Percentiles rank a stretch among this genome's conserved stretches.
Conservation (phyloP, 257 asterid genomes). For the Solanum chmielewskii region DNA sequence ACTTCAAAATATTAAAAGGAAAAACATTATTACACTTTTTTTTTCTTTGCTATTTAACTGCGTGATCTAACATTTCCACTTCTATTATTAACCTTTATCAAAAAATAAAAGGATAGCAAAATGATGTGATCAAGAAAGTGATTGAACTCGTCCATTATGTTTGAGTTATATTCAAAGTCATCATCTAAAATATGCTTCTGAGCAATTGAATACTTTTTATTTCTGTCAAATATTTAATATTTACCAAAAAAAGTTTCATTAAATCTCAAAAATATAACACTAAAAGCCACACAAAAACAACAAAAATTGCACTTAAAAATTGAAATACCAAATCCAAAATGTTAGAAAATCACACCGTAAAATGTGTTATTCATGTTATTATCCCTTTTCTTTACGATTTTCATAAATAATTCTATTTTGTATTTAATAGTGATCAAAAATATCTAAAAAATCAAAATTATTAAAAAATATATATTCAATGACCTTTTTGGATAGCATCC, state of each 20-base stretch:
- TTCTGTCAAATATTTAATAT: background rate
- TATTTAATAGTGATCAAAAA: background rate
- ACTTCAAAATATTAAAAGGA: too few relatives aligned
- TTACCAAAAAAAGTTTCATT: background rate
- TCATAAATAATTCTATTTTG: background rate
- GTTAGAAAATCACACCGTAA: background rate
- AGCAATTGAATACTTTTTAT: background rate
- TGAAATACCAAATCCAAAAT: background rate
- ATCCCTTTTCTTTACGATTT: accelerated
- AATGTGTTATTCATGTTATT: background rate
- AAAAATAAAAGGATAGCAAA: background rate
- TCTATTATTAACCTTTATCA: background rate
- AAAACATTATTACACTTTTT: too few relatives aligned
- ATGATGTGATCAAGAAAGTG: background rate
- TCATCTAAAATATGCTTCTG: background rate
- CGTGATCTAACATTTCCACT: background rate
- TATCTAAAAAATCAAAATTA: background rate
- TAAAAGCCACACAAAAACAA: background rate
- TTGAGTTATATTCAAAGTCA: background rate
- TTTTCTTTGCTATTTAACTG: too few relatives aligned
- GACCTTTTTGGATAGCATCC: background rate
- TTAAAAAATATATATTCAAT: background rate
- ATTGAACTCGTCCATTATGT: background rate
- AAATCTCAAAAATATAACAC: background rate
- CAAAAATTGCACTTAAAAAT: background rate